Base-by-base conservation (phyloP, 352 stramenopile species). In the Halophytophthora polymorphica region DNA sequence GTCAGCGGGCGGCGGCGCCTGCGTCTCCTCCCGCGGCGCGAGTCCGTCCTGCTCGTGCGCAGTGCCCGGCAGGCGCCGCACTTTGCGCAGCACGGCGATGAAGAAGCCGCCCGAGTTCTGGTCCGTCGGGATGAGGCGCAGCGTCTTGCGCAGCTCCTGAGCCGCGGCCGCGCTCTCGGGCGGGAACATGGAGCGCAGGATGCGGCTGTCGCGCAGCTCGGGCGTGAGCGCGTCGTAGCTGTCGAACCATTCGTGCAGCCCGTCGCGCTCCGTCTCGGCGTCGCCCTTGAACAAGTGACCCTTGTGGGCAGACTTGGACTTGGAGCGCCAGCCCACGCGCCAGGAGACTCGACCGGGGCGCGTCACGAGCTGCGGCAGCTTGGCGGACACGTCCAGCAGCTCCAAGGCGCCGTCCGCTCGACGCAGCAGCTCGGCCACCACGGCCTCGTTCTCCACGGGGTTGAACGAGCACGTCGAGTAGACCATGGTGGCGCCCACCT, bases 91-190 rank as follows among this genome's bases (percentile, higher is more conserved):
- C 28, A 99, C 81, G n/a, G 91, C 89, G 36, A 99, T 86, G 66
- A 99, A 99, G 66, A 99, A 99, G 4, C 97, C 97, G 33, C 96
- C 97, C 5, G 96, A 98, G 66, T 99, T 95, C 53, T 98, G 88
- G 64, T 99, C 95, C 31, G 98, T 98, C 1, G 97, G 97, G 37
- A 99, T 82, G 19, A 99, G 74, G 11, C 97, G 88, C 60, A 97
- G 73, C 39, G 96, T 98, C 48, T 90, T 82, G 47, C 96, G 64
- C 17, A 99, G 65, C 29, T 92, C 53, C 14, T 70, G 8, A 2
- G 57, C 50, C 7, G 65, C 57, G 36, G 22, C 22, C 38, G 45
- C 52, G 6, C 46, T 42, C 44, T 78, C 65, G 0, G 87, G 74
- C 1, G 93, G 71, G 53, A 97, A 98, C 76, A 97, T 95, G 18